These are phyloP conservation scores for Malus sylvestris DNA, from an alignment of 306 rosid species.

Conservation along the genomic window DNA sequence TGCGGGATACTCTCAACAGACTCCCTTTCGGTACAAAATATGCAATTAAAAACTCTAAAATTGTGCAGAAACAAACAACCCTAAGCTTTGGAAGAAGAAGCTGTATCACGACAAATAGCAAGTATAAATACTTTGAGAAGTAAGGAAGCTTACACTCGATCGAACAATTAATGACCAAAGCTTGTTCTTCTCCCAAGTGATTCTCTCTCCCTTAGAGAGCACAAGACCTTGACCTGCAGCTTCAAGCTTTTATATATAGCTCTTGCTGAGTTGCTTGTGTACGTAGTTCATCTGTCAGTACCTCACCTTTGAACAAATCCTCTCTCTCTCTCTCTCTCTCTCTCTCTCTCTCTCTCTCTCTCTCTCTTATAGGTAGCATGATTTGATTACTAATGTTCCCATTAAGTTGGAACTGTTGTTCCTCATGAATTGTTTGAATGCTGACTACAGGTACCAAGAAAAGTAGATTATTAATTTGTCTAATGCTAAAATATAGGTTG, in stretches of 20 bases:
- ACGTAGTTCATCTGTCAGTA: neutral
- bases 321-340: no score
- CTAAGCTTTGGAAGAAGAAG: neutral
- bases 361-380: neutral
- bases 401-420: neutral
- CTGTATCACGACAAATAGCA: neutral
- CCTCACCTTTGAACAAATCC: slow-evolving; percentile 19
- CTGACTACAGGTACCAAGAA: neutral
- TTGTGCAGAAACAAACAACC: neutral
- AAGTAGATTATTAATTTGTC: neutral
- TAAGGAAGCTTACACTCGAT: neutral
- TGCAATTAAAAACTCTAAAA: neutral
- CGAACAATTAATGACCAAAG: neutral
- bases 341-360: no score
- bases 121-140: neutral
- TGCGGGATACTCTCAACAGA: neutral
- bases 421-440: neutral
- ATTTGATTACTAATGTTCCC: neutral
- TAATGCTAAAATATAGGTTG: slow-evolving; percentile 14
- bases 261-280: neutral
- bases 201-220: slow-evolving; percentile 9
- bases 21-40: neutral
- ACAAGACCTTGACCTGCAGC: slow-evolving; percentile 5
- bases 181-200: neutral
- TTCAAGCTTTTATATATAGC: slow-evolving; percentile 30